Percentiles rank a stretch among this genome's conserved stretches.
phyloP scores from a whole-genome alignment of 1,139 yeast species.

The Scheffersomyces illinoinensis region DNA sequence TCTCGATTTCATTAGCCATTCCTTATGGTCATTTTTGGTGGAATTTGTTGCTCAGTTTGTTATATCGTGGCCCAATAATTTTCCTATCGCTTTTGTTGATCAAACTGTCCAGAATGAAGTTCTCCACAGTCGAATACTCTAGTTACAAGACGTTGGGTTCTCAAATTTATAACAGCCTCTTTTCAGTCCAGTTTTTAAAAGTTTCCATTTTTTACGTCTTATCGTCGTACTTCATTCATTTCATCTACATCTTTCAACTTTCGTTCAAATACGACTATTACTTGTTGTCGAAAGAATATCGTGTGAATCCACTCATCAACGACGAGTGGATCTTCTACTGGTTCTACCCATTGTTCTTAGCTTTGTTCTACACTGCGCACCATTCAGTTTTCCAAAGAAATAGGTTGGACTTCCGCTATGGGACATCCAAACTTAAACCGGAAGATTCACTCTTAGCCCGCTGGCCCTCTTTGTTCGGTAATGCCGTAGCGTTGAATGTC shows the following conservation, averaged over 20 bases:
- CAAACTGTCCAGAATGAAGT: slow-evolving; percentile 49
- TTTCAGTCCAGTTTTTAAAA: slow-evolving; percentile 39
- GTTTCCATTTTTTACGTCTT: slow-evolving; percentile 35
- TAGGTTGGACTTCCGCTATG: slow-evolving; percentile 52
- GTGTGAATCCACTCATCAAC: slow-evolving; percentile 57
- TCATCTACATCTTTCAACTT: slow-evolving; percentile 30
- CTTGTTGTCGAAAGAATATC: slow-evolving; percentile 46
- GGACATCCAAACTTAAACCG: slow-evolving; percentile 45
- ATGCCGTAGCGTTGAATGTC: slow-evolving; percentile 36
- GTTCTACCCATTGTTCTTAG: slow-evolving; percentile 36
- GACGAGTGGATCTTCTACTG: slow-evolving; percentile 61
- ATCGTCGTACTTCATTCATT: slow-evolving; percentile 38
- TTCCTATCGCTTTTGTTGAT: slow-evolving; percentile 35
- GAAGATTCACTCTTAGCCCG: slow-evolving; percentile 33
- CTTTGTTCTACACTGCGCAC: slow-evolving; percentile 51
- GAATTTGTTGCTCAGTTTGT: slow-evolving; percentile 25
- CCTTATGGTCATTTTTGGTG: slow-evolving; percentile 36
- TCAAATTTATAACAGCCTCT: slow-evolving; percentile 48
- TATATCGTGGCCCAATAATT: slow-evolving; percentile 33
- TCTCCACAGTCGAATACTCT: slow-evolving; percentile 52
- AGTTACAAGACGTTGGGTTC: slow-evolving; percentile 51
- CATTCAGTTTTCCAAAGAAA: slow-evolving; percentile 64
- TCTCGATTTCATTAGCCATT: slow-evolving; percentile 25
- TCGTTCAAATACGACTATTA: slow-evolving; percentile 30
- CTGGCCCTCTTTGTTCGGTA: slow-evolving; percentile 34